phyloP scores from a whole-genome alignment of 2,329 filamentous ascomycete genomes.

The Amesomyces nigricolor region DNA sequence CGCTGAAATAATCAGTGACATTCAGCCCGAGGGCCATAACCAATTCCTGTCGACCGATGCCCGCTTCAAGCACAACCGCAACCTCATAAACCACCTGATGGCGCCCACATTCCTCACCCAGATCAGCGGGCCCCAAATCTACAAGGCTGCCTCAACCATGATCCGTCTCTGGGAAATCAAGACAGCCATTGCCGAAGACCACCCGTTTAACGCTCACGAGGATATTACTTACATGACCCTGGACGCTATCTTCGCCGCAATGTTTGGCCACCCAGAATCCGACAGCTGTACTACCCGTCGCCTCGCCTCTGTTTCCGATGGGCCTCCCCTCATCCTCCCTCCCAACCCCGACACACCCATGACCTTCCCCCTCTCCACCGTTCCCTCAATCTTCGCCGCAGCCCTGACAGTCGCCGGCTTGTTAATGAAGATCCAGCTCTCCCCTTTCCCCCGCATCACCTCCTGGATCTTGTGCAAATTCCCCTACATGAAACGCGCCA shows the following conservation, averaged over 20 bases:
- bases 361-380: conserved; percentile 22
- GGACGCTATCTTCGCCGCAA: conserved; percentile 30
- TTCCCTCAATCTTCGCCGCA: conserved; percentile 26
- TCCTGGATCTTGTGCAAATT: conserved; percentile 29
- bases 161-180: conserved; percentile 35
- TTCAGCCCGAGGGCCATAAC: conserved; percentile 33
- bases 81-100: conserved; percentile 37
- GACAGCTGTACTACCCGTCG: conserved; percentile 25
- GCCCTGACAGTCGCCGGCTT: conserved; percentile 29
- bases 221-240: conserved; percentile 32
- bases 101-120: conserved; percentile 31
- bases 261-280: conserved; percentile 28
- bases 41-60: conserved; percentile 29
- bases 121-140: conserved; percentile 33
- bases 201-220: conserved; percentile 29
- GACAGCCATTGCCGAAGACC: conserved; percentile 27
- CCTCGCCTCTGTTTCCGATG: neutral
- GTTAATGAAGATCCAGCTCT: conserved; percentile 29
- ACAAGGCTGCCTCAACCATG: conserved; percentile 29
- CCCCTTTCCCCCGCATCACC: conserved; percentile 27
- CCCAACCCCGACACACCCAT: conserved; percentile 22
- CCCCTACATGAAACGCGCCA: conserved; percentile 29
- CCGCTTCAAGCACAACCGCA: conserved; percentile 32
- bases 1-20: conserved; percentile 29
- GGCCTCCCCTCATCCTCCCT: neutral